Base-by-base conservation (phyloP, 163 green algal genomes). In the Trebouxia gelatinosa region DNA sequence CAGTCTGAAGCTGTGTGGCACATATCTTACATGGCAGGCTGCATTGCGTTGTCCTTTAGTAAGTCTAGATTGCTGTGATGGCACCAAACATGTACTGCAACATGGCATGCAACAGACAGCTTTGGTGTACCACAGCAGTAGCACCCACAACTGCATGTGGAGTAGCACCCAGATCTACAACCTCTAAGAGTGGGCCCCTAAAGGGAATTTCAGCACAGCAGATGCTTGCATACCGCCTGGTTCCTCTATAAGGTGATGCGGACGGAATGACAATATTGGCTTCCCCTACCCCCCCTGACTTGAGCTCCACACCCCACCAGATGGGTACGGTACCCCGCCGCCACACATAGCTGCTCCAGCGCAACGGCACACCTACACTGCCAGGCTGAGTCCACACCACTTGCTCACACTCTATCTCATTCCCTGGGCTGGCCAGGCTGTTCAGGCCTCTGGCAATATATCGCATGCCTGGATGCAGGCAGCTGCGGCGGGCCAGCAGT, bases 381-480 rank as follows among this genome's bases (percentile, higher is more conserved):
- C 39, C 28, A 58, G 31, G 57, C 28, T 58, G 65, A 6, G 77
- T 82, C 90, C 90, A 94, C 5, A 91, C 85, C n/a, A 91, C 17
- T 40, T 97, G 93, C 72, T 97, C 92, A 65, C 92, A 95, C 74
- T 94, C 90, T 29, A 93, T 90, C 83, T 94, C 89, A 79, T 93
- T 93, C 7, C 80, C 96, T 5, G 94, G 91, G 13, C 89, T 89
- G 0, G 88, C 88, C 28, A 87, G 78, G 38, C 89, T 84, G 80
- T 99, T 99, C 16, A 99, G 85, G 2, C 96, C 96, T 11, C 96
- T 86, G n/a, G 95, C 94, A 4, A 91, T 84, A 87, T 97, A 98
- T 26, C 96, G 88, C 31, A 94, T 98, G 61, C 96, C 96, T 1
- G 94, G 90, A 80, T 99, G 95, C 78, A 97, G 85, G n/a, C 94